These are phyloP conservation scores for Neotropicomus parvogracilis DNA, from an alignment of 1,284 basidiomycete species.

Conservation along the genomic window DNA sequence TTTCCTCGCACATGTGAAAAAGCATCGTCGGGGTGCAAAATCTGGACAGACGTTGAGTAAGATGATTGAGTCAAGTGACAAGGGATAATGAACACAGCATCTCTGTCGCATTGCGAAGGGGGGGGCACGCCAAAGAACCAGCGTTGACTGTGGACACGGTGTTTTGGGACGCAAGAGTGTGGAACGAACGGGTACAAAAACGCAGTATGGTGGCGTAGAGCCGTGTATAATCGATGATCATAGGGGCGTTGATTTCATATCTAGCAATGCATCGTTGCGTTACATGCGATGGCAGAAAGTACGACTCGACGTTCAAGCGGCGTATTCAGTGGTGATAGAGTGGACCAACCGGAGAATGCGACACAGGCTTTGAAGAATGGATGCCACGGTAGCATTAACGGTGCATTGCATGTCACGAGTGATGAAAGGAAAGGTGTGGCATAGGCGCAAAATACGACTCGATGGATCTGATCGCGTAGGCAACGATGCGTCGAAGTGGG, in stretches of 20 bases:
- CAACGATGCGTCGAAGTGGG: conserved; percentile 4
- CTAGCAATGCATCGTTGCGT: conserved; percentile 18
- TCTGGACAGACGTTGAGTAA: neutral
- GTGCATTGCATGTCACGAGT: conserved; percentile 13
- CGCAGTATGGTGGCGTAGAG: conserved; percentile 7
- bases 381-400: conserved; percentile 3
- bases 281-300: conserved; percentile 14
- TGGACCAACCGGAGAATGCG: conserved; percentile 12
- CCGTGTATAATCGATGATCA: conserved; percentile 22
- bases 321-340: conserved; percentile 22
- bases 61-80: conserved; percentile 4
- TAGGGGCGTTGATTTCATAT: conserved; percentile 32
- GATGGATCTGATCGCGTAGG: conserved; percentile 23
- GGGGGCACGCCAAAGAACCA: conserved; percentile 8
- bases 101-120: conserved; percentile 3
- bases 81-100: conserved; percentile 8
- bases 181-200: conserved; percentile 15
- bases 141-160: neutral
- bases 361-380: conserved; percentile 14
- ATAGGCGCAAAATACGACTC: conserved; percentile 6
- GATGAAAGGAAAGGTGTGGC: conserved; percentile 1
- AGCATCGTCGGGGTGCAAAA: neutral
- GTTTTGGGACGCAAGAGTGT: conserved; percentile 7
- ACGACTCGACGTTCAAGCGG: conserved; percentile 9
- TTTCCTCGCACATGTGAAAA: conserved; percentile 26